phyloP scores from a whole-genome alignment of 2,329 filamentous ascomycete genomes.

The Fusarium sp. region DNA sequence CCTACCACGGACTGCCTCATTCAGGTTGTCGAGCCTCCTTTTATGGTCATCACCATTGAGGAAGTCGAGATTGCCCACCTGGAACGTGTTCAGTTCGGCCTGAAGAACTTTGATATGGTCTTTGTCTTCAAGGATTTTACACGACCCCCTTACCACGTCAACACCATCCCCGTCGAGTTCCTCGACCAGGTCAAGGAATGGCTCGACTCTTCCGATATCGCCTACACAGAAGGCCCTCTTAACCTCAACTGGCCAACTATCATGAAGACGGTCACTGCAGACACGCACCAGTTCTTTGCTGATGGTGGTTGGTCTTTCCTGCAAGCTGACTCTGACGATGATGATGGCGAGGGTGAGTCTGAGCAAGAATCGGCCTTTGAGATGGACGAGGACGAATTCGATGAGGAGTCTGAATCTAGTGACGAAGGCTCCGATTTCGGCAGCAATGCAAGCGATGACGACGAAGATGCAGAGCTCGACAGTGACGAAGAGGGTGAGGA shows the following conservation, averaged over 20 bases:
- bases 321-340: slow-evolving; percentile 85
- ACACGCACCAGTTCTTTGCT: slow-evolving; percentile 93
- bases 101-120: slow-evolving; percentile 99
- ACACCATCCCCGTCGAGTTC: slow-evolving; percentile 96
- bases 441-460: slow-evolving; percentile 85
- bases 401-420: slow-evolving; percentile 78
- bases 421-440: slow-evolving; percentile 94
- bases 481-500: slow-evolving; percentile 84
- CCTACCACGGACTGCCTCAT: slow-evolving; percentile 97
- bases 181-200: slow-evolving; percentile 97
- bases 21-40: slow-evolving; percentile 95
- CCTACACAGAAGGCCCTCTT: slow-evolving; percentile 91
- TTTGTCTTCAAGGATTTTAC: slow-evolving; percentile 98
- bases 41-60: slow-evolving; percentile 93
- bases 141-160: slow-evolving; percentile 90
- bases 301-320: slow-evolving; percentile 97
- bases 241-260: slow-evolving; percentile 99
- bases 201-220: slow-evolving; percentile 94
- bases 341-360: slow-evolving; percentile 78
- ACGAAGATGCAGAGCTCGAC: slow-evolving; percentile 71
- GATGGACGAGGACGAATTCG: slow-evolving; percentile 85
- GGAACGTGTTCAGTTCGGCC: slow-evolving; percentile 93
- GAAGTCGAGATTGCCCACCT: slow-evolving; percentile 97
- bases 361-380: slow-evolving; percentile 95
- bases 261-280: slow-evolving; percentile 97